Percentiles rank a stretch among this genome's conserved stretches.
These are phyloP conservation scores for Thymus quinquecostatus DNA, from an alignment of 257 asterid species.

Conservation along the genomic window DNA sequence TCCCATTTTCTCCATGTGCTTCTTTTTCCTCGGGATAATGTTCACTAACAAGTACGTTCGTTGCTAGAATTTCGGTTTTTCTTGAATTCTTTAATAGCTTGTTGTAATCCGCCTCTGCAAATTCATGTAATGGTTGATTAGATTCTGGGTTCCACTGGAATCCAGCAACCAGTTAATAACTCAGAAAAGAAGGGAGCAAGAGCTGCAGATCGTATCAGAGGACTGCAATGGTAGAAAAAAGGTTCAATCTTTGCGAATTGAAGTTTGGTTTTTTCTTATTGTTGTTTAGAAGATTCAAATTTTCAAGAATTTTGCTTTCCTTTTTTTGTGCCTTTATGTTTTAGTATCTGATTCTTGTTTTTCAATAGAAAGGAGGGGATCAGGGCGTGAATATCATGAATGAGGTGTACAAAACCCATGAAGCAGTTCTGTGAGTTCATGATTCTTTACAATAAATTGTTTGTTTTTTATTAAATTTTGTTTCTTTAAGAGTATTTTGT, in stretches of 20 bases:
- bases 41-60: slow-evolving; percentile 60
- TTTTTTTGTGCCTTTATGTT: neutral
- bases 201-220: slow-evolving; percentile 87
- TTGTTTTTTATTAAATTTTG: neutral
- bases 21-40: slow-evolving; percentile 74
- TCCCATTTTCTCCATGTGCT: slow-evolving; percentile 71
- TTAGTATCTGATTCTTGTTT: slow-evolving; percentile 3
- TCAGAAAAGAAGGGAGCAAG: slow-evolving; percentile 77
- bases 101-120: neutral
- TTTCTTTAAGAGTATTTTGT: slow-evolving; percentile 13
- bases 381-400: slow-evolving; percentile 75
- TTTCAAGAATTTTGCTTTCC: neutral
- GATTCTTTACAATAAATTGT: neutral
- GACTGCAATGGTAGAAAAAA: slow-evolving; percentile 63
- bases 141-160: slow-evolving; percentile 76
- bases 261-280: neutral
- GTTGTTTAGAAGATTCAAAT: slow-evolving; percentile 3
- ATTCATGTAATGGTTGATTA: slow-evolving; percentile 47
- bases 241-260: slow-evolving; percentile 35
- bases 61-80: slow-evolving; percentile 13
- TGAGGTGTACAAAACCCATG: slow-evolving; percentile 88
- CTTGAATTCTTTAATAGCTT: neutral
- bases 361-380: slow-evolving; percentile 58
- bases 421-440: slow-evolving; percentile 81
- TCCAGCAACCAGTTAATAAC: slow-evolving; percentile 71